Evolutionary conservation across 257 asterid species (phyloP), one percentile per base, ranked within the genome.

Genomic region (Echium plantagineum): DNA sequence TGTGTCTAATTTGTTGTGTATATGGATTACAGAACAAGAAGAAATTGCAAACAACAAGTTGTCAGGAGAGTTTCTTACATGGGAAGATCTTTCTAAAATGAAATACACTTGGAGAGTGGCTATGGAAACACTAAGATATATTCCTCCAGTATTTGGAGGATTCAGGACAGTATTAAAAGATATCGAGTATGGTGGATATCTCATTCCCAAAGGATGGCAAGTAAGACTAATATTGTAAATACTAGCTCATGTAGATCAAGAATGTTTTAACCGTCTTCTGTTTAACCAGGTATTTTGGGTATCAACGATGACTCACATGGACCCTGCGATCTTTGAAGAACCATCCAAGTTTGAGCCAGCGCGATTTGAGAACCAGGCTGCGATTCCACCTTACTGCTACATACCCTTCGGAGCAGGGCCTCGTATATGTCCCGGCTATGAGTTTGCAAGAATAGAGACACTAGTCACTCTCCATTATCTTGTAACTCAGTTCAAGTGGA

Each of bases 171-270:
- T 89, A 0, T 59, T 73, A 58, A 77, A 72, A 61, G 91, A 87
- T 63, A 74, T 82, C 2, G 79, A 84, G 70, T 84, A 66, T 52
- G 77, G 77, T 21, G 90, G 87, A 54, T 77, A 82, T 79, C 51
- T 69, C 57, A 80, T 84, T 51, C 96, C 96, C 0, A 80, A 79
- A 69, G 96, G 94, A 74, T 85, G 96, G 94, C 87, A 82, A 70
- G 89, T 85, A 85, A 79, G 79, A 2, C 17, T 55, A 26, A 58
- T 42, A 42, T 4, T 42, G 15, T 42, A 42, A 1, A 42, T 42
- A 15, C 16, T 54, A 2, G 42, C 19, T 46, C 59, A 1, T 58
- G 58, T 55, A 6, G 20, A 35, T 35, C 21, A 59, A 57, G 20
- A 55, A 42, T 54, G 21, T 15, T 55, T 17, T 15, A 19, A 59